These are phyloP conservation scores for Trichoderma pleuroti DNA, from an alignment of 2,329 filamentous ascomycete species.

Conservation along the genomic window DNA sequence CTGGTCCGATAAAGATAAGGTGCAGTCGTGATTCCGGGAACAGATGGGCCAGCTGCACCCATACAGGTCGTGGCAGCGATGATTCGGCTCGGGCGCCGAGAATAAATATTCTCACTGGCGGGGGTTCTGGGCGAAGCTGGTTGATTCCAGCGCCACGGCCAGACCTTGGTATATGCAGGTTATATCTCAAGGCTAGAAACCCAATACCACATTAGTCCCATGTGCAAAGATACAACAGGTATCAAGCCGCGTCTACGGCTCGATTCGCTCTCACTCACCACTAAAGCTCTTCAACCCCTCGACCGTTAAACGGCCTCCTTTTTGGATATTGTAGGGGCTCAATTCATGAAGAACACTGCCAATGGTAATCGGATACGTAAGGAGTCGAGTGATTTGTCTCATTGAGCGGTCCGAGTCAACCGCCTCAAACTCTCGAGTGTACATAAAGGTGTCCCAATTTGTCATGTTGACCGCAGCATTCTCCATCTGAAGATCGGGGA, in stretches of 20 bases:
- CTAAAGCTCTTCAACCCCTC: slow-evolving; percentile 94
- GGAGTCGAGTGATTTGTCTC: slow-evolving; percentile 85
- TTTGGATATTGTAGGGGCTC: slow-evolving; percentile 82
- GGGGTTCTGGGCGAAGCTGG: slow-evolving; percentile 77
- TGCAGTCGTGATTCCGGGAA: slow-evolving; percentile 93
- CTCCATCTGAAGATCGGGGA: slow-evolving; percentile 84
- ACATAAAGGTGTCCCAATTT: slow-evolving; percentile 97
- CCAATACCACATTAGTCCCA: background rate
- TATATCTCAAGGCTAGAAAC: slow-evolving; percentile 76
- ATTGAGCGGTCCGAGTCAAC: slow-evolving; percentile 87
- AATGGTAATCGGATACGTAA: slow-evolving; percentile 92
- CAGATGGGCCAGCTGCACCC: slow-evolving; percentile 89
- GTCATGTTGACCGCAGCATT: slow-evolving; percentile 95
- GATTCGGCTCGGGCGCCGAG: slow-evolving; percentile 96
- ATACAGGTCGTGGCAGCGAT: slow-evolving; percentile 86
- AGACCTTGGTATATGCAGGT: slow-evolving; percentile 78
- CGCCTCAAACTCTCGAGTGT: slow-evolving; percentile 85
- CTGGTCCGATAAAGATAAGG: slow-evolving; percentile 89
- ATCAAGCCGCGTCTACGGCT: background rate
- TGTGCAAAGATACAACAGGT: too few species aligned
- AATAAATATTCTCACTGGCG: slow-evolving; percentile 87
- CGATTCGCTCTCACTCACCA: slow-evolving; percentile 54
- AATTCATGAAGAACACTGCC: slow-evolving; percentile 90
- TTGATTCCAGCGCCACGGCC: slow-evolving; percentile 73
- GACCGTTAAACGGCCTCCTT: slow-evolving; percentile 70